These are phyloP conservation scores for Glebionis coronaria DNA, from an alignment of 129 eudicot genomes.

Conservation along the genomic window DNA sequence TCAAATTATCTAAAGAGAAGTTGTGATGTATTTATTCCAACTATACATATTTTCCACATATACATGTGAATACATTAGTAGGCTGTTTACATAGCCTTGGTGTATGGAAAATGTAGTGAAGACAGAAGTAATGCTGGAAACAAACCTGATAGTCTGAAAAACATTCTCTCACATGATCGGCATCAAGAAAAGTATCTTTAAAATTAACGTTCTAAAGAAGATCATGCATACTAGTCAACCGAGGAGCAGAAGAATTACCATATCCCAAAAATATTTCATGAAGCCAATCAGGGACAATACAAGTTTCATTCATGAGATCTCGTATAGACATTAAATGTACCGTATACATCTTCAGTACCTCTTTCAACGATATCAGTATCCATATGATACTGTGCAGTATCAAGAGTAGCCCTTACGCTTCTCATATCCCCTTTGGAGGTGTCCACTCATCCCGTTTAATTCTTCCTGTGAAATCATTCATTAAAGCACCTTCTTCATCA, in stretches of 20 bases:
- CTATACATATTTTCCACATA: too few species aligned
- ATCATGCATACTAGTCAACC: slow-evolving; percentile 95
- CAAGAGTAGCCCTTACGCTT: too few species aligned
- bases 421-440: too few species aligned
- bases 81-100: too few species aligned
- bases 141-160: too few species aligned
- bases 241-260: slow-evolving; percentile 98
- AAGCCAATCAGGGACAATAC: slow-evolving; percentile 97
- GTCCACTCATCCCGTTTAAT: slow-evolving; percentile 98
- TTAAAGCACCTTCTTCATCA: slow-evolving; percentile 89
- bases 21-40: too few species aligned
- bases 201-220: slow-evolving; percentile 79
- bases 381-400: slow-evolving; percentile 98
- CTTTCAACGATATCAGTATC: slow-evolving; percentile 90
- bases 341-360: slow-evolving; percentile 89
- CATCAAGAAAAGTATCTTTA: slow-evolving; percentile 92
- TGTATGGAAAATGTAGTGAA: too few species aligned
- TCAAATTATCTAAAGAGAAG: too few species aligned
- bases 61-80: too few species aligned
- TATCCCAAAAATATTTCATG: slow-evolving; percentile 96
- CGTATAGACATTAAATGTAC: slow-evolving; percentile 88
- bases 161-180: slow-evolving; percentile 73
- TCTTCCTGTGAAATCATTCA: slow-evolving; percentile 98
- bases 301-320: slow-evolving; percentile 98
- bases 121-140: neutral